These are phyloP conservation scores for Aegilops tauschii DNA, from an alignment of 176 grass and related monocot species.

Conservation along the genomic window DNA sequence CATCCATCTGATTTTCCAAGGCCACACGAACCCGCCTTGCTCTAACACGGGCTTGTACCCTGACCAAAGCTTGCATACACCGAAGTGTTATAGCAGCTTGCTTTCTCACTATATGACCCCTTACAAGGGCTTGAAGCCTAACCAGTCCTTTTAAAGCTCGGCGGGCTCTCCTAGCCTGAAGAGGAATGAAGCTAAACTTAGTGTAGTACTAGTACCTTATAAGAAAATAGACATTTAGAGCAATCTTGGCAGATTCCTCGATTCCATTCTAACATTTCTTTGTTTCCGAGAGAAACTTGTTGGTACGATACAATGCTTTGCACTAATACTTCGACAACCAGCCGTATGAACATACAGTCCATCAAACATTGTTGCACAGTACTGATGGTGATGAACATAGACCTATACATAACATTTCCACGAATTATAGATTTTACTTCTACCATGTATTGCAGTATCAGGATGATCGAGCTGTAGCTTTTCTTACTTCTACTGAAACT, in stretches of 20 bases:
- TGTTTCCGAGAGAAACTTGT: neutral
- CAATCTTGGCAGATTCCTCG: neutral
- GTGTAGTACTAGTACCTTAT: neutral
- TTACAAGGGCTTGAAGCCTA: slow-evolving; percentile 94
- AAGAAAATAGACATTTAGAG: neutral
- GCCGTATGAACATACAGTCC: neutral
- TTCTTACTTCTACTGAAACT: neutral
- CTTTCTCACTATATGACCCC: slow-evolving; percentile 96
- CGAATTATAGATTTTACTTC: neutral
- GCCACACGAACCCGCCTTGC: slow-evolving; percentile 80
- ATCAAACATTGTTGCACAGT: neutral
- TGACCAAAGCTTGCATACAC: slow-evolving; percentile 94
- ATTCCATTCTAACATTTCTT: neutral
- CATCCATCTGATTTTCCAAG: slow-evolving; percentile 81
- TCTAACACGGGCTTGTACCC: slow-evolving; percentile 90
- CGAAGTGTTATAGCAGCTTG: slow-evolving; percentile 89
- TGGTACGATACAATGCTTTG: neutral
- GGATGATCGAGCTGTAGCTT: neutral
- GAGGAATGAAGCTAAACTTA: slow-evolving; percentile 16
- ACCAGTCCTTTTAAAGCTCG: slow-evolving; percentile 87
- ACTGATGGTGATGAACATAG: neutral
- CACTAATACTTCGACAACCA: neutral
- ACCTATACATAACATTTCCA: neutral
- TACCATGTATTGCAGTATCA: neutral
- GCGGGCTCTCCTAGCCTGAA: slow-evolving; percentile 90